These are phyloP conservation scores for Oidiodendron maius DNA, from an alignment of 495 filamentous ascomycete genomes.

Conservation along the genomic window DNA sequence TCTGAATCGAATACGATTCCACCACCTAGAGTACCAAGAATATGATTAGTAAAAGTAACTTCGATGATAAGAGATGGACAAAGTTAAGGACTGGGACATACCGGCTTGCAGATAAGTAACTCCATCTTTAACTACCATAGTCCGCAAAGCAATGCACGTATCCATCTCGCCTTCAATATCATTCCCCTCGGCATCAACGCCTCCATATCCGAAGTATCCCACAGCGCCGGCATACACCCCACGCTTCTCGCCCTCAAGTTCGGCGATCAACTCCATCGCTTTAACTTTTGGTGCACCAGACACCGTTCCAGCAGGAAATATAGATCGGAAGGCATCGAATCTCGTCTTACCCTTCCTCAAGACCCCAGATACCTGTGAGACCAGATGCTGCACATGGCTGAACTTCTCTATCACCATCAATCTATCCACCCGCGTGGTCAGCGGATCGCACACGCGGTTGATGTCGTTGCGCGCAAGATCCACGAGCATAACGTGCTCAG, in stretches of 20 bases:
- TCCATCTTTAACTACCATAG: constrained; percentile 90
- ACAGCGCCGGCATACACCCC: constrained; percentile 97
- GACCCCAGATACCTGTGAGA: constrained; percentile 88
- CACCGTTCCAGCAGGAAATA: constrained; percentile 94
- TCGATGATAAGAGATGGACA: background rate
- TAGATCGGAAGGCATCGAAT: constrained; percentile 92
- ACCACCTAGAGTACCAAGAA: constrained; percentile 48
- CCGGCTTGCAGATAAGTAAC: constrained; percentile 88
- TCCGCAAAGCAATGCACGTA: constrained; percentile 95
- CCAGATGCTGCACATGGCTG: constrained; percentile 93
- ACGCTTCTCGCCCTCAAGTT: constrained; percentile 87
- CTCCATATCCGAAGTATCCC: constrained; percentile 79
- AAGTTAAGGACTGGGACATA: constrained; percentile 19
- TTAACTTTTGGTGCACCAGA: constrained; percentile 91
- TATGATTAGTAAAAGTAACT: background rate
- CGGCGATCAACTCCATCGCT: constrained; percentile 95
- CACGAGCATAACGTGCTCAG: constrained; percentile 99
- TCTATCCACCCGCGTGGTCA: constrained; percentile 79
- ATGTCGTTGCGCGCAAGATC: constrained; percentile 95
- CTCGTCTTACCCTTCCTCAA: constrained; percentile 77
- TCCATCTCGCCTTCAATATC: constrained; percentile 83
- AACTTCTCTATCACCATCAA: constrained; percentile 96
- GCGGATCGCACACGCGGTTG: constrained; percentile 90
- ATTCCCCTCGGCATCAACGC: constrained; percentile 36
- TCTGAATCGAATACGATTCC: constrained; percentile 97